These are phyloP conservation scores for Panicum hallii DNA, from an alignment of 202 grass and related monocot species.

Conservation along the genomic window DNA sequence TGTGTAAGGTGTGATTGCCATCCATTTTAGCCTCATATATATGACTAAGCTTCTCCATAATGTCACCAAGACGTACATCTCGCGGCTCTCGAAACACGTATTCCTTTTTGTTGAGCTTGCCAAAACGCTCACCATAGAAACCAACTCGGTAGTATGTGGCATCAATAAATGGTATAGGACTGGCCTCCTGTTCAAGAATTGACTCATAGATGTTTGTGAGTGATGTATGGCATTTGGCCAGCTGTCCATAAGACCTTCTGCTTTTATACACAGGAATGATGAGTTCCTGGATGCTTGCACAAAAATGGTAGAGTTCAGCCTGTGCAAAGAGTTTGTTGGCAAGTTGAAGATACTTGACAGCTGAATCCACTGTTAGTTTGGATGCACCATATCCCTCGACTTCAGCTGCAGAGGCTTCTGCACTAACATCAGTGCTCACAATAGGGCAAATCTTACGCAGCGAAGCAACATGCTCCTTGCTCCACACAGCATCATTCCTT, in stretches of 20 bases:
- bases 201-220: conserved; percentile 91
- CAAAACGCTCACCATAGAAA: conserved; percentile 92
- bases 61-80: conserved; percentile 97
- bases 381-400: conserved; percentile 99
- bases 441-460: conserved; percentile 89
- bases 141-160: conserved; percentile 97
- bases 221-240: conserved; percentile 97
- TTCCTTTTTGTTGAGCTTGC: conserved; percentile 87
- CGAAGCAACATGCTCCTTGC: conserved; percentile 81
- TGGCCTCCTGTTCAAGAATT: conserved; percentile 97
- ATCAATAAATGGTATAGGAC: conserved; percentile 96
- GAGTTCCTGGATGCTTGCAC: conserved; percentile 92
- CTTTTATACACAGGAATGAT: conserved; percentile 99
- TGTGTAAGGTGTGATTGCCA: conserved; percentile 85
- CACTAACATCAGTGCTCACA: conserved; percentile 76
- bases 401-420: conserved; percentile 90
- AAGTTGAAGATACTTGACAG: conserved; percentile 98
- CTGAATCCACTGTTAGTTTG: conserved; percentile 92
- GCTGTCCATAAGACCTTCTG: conserved; percentile 85
- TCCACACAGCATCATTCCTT: conserved; percentile 98
- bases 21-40: conserved; percentile 95
- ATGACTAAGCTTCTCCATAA: conserved; percentile 97
- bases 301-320: conserved; percentile 97
- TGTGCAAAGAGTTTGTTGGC: conserved; percentile 92
- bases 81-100: conserved; percentile 88